These are phyloP conservation scores for Hymenoscyphus fructigenus DNA, from an alignment of 2,329 filamentous ascomycete species.

Conservation along the genomic window DNA sequence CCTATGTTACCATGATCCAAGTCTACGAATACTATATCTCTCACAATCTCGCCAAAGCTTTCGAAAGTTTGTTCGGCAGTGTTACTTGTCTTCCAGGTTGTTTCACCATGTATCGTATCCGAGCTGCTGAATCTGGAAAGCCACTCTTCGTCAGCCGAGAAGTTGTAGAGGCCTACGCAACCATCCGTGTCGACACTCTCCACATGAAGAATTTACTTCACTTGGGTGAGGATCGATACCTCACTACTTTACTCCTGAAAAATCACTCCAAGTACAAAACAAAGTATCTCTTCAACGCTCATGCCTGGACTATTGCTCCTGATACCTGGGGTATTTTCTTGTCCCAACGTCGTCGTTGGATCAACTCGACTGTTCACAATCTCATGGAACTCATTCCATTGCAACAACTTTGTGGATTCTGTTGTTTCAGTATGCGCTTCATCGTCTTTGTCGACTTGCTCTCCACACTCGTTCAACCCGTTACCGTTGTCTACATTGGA, in stretches of 20 bases:
- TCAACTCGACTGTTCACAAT: slow-evolving; percentile 99
- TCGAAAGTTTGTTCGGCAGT: slow-evolving; percentile 94
- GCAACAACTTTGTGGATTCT: slow-evolving; percentile 96
- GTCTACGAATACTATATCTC: slow-evolving; percentile 99
- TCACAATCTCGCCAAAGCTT: slow-evolving; percentile 94
- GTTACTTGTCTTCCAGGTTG: slow-evolving; percentile 98
- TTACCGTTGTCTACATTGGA: slow-evolving; percentile 83
- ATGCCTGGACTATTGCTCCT: slow-evolving; percentile 96
- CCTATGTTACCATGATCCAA: slow-evolving; percentile 97
- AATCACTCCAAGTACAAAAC: slow-evolving; percentile 94
- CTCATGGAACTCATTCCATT: slow-evolving; percentile 92
- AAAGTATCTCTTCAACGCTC: slow-evolving; percentile 89
- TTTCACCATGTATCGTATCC: slow-evolving; percentile 98
- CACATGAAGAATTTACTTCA: slow-evolving; percentile 99
- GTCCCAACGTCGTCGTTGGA: slow-evolving; percentile 98
- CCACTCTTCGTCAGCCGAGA: slow-evolving; percentile 94
- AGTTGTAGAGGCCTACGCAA: slow-evolving; percentile 81
- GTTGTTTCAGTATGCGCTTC: slow-evolving; percentile 99
- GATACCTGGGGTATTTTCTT: slow-evolving; percentile 94
- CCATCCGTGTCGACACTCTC: slow-evolving; percentile 93
- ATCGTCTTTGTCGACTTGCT: slow-evolving; percentile 92
- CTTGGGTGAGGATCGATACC: slow-evolving; percentile 93
- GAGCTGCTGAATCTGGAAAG: slow-evolving; percentile 90
- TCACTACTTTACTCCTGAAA: slow-evolving; percentile 93
- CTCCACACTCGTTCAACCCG: slow-evolving; percentile 87